phyloP scores from a whole-genome alignment of 2,329 filamentous ascomycete genomes.

The Trichoderma asperellum region DNA sequence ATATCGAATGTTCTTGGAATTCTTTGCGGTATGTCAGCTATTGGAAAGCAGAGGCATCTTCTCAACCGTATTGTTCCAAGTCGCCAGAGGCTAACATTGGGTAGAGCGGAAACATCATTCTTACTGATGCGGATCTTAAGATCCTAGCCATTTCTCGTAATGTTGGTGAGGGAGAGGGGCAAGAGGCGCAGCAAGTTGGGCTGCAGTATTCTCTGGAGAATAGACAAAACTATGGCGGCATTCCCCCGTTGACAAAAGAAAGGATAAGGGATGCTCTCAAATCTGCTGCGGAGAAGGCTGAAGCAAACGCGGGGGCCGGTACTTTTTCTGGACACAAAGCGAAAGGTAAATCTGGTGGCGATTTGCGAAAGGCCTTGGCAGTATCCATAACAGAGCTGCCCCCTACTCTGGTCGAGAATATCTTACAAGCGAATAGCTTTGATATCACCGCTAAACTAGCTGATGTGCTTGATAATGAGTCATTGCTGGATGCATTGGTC shows the following conservation, averaged over 20 bases:
- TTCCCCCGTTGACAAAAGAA: slow-evolving; percentile 75
- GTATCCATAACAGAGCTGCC: slow-evolving; percentile 87
- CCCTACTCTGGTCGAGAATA: slow-evolving; percentile 85
- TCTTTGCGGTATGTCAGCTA: slow-evolving; percentile 68
- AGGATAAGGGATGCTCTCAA: slow-evolving; percentile 71
- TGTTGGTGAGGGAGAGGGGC: slow-evolving; percentile 79
- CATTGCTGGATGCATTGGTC: slow-evolving; percentile 68
- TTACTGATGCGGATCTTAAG: slow-evolving; percentile 82
- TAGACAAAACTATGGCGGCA: slow-evolving; percentile 79
- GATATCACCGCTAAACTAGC: slow-evolving; percentile 69
- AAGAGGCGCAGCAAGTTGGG: slow-evolving; percentile 80
- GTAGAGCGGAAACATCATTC: slow-evolving; percentile 85
- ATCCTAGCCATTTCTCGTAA: slow-evolving; percentile 80
- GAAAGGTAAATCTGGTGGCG: slow-evolving; percentile 74
- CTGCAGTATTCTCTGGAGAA: slow-evolving; percentile 78
- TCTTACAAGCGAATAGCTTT: slow-evolving; percentile 70
- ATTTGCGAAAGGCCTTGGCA: slow-evolving; percentile 77
- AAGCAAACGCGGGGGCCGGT: slow-evolving; percentile 45
- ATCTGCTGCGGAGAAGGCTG: slow-evolving; percentile 64
- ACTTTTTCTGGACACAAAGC: slow-evolving; percentile 59
- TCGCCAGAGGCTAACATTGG: slow-evolving; percentile 4
- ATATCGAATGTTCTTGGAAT: slow-evolving; percentile 88
- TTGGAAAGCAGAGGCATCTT: background rate
- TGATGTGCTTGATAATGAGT: slow-evolving; percentile 69
- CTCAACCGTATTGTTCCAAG: background rate